Evolutionary conservation across 2,329 filamentous ascomycete genomes (phyloP), one percentile per base, ranked within the genome.

Genomic region (Colletotrichum eleusines): DNA sequence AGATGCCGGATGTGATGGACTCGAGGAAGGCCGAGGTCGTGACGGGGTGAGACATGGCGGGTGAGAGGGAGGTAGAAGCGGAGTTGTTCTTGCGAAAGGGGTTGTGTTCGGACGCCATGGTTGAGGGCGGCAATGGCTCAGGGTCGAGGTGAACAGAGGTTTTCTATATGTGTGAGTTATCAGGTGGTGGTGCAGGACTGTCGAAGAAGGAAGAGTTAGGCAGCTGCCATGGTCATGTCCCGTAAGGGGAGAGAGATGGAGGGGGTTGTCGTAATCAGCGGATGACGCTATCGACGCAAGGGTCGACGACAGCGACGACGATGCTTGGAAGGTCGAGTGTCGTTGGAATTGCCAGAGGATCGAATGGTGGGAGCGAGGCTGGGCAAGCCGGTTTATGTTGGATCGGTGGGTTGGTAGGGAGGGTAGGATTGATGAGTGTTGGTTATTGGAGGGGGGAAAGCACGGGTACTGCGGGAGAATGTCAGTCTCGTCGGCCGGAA

Each of bases 21-120:
- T 79, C 76, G 69, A 81, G 76, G 50, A 73, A 73, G 46, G 72
- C 67, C 31, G 66, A 76, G 31, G 73, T 76, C 71, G 55, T 76
- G 71, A 73, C 76, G 69, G 75, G 71, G 60, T 75, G 74, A 61
- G 73, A 72, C 54, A 74, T 74, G 23, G 74, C 48, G 48, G 64
- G n/a, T 23, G 68, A 48, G 31, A 69, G 33, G 6, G 63, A 59
- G 53, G 72, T 40, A 61, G 72, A 60, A 53, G 75, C 71, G 42
- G 75, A 71, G 44, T 73, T 74, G 77, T 82, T 86, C 74, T 82
- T 84, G 73, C 86, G 86, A 76, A 88, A 88, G 14, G 86, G 86
- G 74, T 88, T 88, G 53, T 69, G 69, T 72, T 69, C 54, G 69
- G 69, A 82, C 58, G 77, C 78, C 68, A 83, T 78, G 59, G 79